Evolutionary conservation across 352 stramenopile genomes (phyloP), one percentile per base, ranked within the genome.

Genomic region (Phytophthora brassicae): DNA sequence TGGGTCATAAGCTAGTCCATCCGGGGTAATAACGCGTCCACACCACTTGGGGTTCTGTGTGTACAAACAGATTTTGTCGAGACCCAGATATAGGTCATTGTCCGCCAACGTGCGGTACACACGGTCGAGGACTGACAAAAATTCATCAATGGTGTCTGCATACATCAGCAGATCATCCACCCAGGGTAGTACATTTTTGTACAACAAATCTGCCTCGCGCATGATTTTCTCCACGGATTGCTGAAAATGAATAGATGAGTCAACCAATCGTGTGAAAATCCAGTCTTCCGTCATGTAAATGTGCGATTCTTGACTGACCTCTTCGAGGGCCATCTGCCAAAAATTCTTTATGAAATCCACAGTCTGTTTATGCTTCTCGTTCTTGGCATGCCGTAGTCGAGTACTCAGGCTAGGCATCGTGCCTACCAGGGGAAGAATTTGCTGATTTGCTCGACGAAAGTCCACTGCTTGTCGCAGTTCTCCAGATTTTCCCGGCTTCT

Each of bases 281-380:
- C 41, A 26, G 19, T 60, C 41, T 60, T 60, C 52, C 19, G 47
- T 43, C 47, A 55, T 55, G 19, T 55, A 44, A 0, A 31, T 44
- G 29, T 55, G 47, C 14, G 31, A 55, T 35, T 47, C 41, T 28
- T 60, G 53, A 6, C 53, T 60, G n/a, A 28, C 29, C 13, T 19
- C 3, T 24, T 28, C 41, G 2, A 60, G 5, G 2, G 13, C 41
- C 19, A 54, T 42, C n/a, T 61, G 22, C 22, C 33, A 61, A 28
- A 47, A 61, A 16, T 31, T 54, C 23, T 61, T 54, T 6, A 61
- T 35, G 19, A 53, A 59, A 31, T 54, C 43, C 5, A 52, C 54
- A 54, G 33, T 54, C 17, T 61, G 54, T 17, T 51, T 51, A 23
- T 61, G 54, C 12, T 14, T 22, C n/a, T 47, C 54, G 9, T 24